Base-by-base conservation (phyloP, 371 early-diverging fungal species). In the Apophysomyces trapeziformis region DNA sequence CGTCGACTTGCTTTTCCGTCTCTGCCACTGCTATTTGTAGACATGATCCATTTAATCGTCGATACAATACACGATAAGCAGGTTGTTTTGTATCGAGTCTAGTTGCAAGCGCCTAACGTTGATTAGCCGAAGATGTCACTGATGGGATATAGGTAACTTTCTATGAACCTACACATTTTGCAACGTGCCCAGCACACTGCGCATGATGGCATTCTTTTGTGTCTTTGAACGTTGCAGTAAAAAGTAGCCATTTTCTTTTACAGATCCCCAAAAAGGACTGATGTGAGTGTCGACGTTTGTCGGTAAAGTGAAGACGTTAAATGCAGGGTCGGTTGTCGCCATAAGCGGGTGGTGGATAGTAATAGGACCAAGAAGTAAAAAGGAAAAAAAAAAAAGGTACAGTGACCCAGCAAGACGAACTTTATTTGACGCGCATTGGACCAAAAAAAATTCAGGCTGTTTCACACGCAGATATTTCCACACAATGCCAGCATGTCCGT, bases 1-100 rank as follows among this genome's bases (percentile, higher is more conserved):
- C 79, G 41, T 95, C 93, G 38, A 92, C 90, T 59, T 86, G 92
- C 62, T 90, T 92, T 57, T 89, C 83, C 7, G 91, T 85, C 76
- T 96, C 96, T 41, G 90, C 92, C 12, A 86, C 89, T 39, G 93
- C 87, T 64, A 93, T 83, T 21, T 87, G 84, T 54, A 84, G 73
- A 47, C 76, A 79, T 57, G 83, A 78, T 14, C 80, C 80, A n/a
- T 75, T 66, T 2, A 76, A 67, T 45, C 88, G 75, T 67, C 89
- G 86, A 73, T 93, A 90, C 2, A 96, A 73, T 36, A 98, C 90
- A 60, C 98, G 91, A 76, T 90, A 98, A 18, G 96, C 92, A 11
- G 95, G 89, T 75, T 96, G 97, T 79, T 94, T 95, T 21, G 95
- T 95, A 74, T 96, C 97, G 50, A 98, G 86, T 1, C 90, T 88